Base-by-base conservation (phyloP, 2,329 filamentous ascomycete genomes). In the Grosmannia clavigera region DNA sequence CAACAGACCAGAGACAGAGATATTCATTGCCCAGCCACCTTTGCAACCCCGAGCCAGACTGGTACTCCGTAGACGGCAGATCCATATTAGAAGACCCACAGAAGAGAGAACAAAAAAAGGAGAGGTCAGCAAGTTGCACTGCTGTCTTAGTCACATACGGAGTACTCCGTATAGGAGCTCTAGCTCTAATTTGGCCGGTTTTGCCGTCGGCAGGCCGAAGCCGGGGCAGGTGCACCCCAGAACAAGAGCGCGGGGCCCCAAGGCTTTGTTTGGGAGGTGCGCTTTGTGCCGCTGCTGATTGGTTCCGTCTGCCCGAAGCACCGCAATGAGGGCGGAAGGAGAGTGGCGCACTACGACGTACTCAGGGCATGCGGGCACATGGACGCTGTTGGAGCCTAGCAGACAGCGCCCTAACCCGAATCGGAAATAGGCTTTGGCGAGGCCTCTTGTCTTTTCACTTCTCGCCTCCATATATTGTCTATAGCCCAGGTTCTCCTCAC, bases 271-370 rank as follows among this genome's bases (percentile, higher is more conserved):
- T 22, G 33, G 19, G 22, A 19, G 43, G 25, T 9, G 29, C 22
- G 11, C 6, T 11, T 52, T 52, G 46, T 22, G 9, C 22, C 22
- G 50, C 31, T 54, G 48, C 58, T 67, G 55, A 68, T 68, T 68
- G 68, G 66, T 63, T 69, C 68, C 68, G 31, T 68, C 65, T 60
- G 68, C 58, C 68, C 68, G 68, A 68, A 65, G 62, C 57, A 38
- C 48, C 43, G 22, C 43, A 29, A 38, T 48, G 40, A 58, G 58
- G 60, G 53, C 35, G 55, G 55, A 58, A 43, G 59, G 58, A 63
- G 43, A n/a, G 43, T 46, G 58, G 54, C 31, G 14, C 55, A 7
- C 19, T 35, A 22, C 22, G 22, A 22, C 22, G 22, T 22, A 9
- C 19, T 31, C 22, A 43, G 55, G 25, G 38, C 35, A 14, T 9